Percentiles rank a stretch among this genome's conserved stretches.
Conservation (phyloP, 176 grass and related monocot genomes). For the Oryza australiensis region DNA sequence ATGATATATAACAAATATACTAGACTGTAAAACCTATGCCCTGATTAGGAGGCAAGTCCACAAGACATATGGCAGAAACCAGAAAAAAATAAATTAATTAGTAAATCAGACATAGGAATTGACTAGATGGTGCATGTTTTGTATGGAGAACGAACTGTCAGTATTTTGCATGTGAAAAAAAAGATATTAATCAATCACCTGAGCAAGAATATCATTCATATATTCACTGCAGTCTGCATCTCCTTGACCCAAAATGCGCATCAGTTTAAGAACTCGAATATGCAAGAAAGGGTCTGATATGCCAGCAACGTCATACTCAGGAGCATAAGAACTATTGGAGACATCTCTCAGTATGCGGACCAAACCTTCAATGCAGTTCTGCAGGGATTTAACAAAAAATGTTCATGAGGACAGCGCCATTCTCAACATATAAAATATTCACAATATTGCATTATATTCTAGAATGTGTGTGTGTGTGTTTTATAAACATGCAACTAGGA, state of each 20-base stretch:
- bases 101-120: neutral
- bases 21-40: slow-evolving; percentile 3
- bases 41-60: neutral
- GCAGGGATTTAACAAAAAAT: slow-evolving; percentile 27
- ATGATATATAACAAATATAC: slow-evolving; percentile 14
- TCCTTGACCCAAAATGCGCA: slow-evolving; percentile 83
- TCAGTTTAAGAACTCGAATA: slow-evolving; percentile 86
- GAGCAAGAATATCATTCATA: slow-evolving; percentile 98
- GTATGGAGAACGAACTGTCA: neutral
- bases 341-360: slow-evolving; percentile 89
- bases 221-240: slow-evolving; percentile 92
- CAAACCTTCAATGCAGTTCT: slow-evolving; percentile 90
- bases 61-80: slow-evolving; percentile 6
- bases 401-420: neutral
- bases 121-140: slow-evolving; percentile 23
- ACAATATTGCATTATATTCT: slow-evolving; percentile 8
- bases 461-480: neutral
- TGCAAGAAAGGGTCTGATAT: slow-evolving; percentile 96
- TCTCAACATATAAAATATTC: slow-evolving; percentile 6
- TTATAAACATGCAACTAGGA: neutral
- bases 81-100: neutral
- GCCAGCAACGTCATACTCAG: slow-evolving; percentile 90
- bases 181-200: slow-evolving; percentile 57
- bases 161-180: neutral
- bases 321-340: slow-evolving; percentile 96